Conservation (phyloP, 495 filamentous ascomycete species). For the Penicillium alfredii region DNA sequence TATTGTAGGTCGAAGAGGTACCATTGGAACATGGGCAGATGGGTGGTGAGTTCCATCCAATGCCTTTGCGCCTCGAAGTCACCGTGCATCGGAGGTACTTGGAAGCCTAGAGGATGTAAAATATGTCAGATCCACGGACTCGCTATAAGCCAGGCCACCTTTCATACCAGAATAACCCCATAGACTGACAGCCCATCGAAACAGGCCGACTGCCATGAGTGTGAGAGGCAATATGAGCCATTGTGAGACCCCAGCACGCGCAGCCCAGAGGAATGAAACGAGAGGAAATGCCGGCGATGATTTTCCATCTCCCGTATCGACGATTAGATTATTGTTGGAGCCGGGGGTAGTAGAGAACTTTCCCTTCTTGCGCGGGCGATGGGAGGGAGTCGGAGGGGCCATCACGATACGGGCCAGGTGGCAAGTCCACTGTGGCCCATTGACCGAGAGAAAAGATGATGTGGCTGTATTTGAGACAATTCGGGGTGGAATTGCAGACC, state of each 20-base stretch:
- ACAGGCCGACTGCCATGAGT: constrained; percentile 84
- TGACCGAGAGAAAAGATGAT: constrained; percentile 10
- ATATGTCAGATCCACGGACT: too few relatives aligned
- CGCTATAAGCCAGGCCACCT: background rate
- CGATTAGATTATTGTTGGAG: constrained; percentile 47
- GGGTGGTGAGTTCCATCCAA: constrained; percentile 95
- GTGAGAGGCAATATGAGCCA: constrained; percentile 86
- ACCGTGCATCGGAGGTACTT: constrained; percentile 84
- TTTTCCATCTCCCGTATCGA: constrained; percentile 35
- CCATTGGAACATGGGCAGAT: constrained; percentile 88
- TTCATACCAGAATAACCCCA: constrained; percentile 87
- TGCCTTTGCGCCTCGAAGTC: constrained; percentile 97
- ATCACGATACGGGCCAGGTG: constrained; percentile 16
- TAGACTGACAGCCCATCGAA: constrained; percentile 84
- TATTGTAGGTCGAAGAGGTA: constrained; percentile 95
- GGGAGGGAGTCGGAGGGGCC: constrained; percentile 34
- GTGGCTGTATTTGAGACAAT: background rate
- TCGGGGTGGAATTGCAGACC: too few relatives aligned
- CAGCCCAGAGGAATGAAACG: constrained; percentile 87
- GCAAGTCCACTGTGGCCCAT: constrained; percentile 22
- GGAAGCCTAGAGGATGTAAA: constrained; percentile 53
- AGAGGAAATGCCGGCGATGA: constrained; percentile 68
- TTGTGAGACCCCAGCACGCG: constrained; percentile 76
- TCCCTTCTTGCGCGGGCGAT: constrained; percentile 57
- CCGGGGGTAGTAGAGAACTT: constrained; percentile 42